phyloP scores from a whole-genome alignment of 192 early-diverging fungal genomes.

The Gryganskiella cystojenkinii region DNA sequence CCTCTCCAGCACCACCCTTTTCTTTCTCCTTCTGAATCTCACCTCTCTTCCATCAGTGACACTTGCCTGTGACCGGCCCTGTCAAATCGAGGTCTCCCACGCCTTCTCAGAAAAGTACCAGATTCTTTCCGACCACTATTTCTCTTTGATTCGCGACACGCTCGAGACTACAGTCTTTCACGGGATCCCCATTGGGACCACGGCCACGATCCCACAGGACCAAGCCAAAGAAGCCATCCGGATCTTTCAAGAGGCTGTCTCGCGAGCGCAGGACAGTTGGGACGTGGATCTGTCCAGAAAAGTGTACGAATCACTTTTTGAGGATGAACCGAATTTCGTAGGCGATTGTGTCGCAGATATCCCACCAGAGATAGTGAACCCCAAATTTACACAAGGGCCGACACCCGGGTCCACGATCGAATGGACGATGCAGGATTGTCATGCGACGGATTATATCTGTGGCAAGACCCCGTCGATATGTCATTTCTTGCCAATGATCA shows the following conservation, averaged over 20 bases:
- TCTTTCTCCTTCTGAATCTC: background rate
- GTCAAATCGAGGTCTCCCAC: constrained; percentile 55
- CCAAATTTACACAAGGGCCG: too few relatives aligned
- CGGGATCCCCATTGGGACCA: constrained; percentile 11
- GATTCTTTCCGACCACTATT: constrained; percentile 37
- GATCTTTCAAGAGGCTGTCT: constrained; percentile 16
- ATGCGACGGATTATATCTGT: constrained; percentile 69
- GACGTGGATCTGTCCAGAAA: constrained; percentile 28
- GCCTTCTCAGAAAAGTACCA: constrained; percentile 58
- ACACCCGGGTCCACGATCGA: too few relatives aligned
- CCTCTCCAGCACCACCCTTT: background rate
- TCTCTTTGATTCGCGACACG: constrained; percentile 15
- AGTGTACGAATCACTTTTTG: constrained; percentile 57
- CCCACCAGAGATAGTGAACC: constrained; percentile 59
- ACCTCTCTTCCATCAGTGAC: background rate
- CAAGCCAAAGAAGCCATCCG: constrained; percentile 19
- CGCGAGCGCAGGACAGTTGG: constrained; percentile 34
- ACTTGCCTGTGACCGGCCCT: constrained; percentile 57
- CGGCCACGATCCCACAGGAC: constrained; percentile 19
- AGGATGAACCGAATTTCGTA: constrained; percentile 58
- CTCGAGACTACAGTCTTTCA: constrained; percentile 25
- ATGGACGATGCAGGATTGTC: constrained; percentile 64
- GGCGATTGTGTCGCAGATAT: constrained; percentile 62
- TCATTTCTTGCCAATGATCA: constrained; percentile 55
- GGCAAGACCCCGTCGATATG: constrained; percentile 74